Evolutionary conservation across 2,329 filamentous ascomycete genomes (phyloP), one percentile per base, ranked within the genome.

Genomic region (Sclerotiophoma versabilis): DNA sequence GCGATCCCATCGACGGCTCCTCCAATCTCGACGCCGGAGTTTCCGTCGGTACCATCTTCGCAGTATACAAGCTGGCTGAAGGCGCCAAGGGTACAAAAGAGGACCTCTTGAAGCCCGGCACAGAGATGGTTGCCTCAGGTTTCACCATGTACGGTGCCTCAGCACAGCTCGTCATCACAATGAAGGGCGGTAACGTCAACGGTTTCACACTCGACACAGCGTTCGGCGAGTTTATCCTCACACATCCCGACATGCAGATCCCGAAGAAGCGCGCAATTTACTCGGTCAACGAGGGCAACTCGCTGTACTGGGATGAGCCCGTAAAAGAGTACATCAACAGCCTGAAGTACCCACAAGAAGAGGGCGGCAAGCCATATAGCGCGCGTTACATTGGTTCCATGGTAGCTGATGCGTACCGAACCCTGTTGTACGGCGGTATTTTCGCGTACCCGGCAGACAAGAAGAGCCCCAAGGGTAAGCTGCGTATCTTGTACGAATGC

Each of bases 91-190:
- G 90, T 62, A 88, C 84, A 55, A 88, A 90, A 66, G 92, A 96
- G 71, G 93, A 98, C 75, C 85, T 99, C 57, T 84, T 98, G 56
- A 88, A 87, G 77, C 90, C 95, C 1, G 95, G 95, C 51, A 93
- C 90, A 1, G 93, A 97, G 78, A 86, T 98, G 63, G 85, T 98
- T 17, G 93, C 95, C 29, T 88, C 91, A 19, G 95, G 95, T n/a
- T 99, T 99, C 84, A 99, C 95, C 78, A 99, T 99, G 95, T 99
- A 99, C 79, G 95, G 95, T 72, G 95, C 95, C 65, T 97, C 93
- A 3, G 88, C 95, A 4, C 93, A 98, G 81, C 84, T 99, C 38
- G 95, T 99, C 70, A 90, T 99, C 73, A 99, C 95, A 65, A 97
- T 98, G 92, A 91, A 89, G 78, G 91, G 88, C 64, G 91, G 93